Evolutionary conservation across 2,329 filamentous ascomycete genomes (phyloP).

Genomic region (Paracorniculantispora psalliotae): DNA sequence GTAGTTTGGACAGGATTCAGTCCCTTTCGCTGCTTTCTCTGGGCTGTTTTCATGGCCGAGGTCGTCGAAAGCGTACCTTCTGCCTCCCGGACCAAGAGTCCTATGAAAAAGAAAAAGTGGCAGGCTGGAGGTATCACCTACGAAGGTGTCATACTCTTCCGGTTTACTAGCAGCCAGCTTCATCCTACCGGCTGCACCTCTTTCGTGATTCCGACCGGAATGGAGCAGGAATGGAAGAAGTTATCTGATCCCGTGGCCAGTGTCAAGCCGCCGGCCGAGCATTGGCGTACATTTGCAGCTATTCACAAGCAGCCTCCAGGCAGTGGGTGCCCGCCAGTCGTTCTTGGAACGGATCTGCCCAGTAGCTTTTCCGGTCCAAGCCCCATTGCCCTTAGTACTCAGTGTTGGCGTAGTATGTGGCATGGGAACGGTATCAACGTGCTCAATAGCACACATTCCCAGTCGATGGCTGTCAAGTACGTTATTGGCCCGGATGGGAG

Average conservation of each 20-base stretch:
- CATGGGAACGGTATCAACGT: not conserved
- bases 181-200: not conserved
- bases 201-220: not conserved
- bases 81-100: not conserved
- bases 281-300: not conserved
- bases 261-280: not conserved
- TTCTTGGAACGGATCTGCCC: not conserved
- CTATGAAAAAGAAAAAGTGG: not conserved
- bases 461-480: not conserved
- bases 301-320: not conserved
- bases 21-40: not conserved
- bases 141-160: not conserved
- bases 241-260: not conserved
- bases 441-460: not conserved
- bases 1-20: not conserved
- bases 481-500: not conserved
- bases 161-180: not conserved
- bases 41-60: not conserved
- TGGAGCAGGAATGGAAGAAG: not conserved
- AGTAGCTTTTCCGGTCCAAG: no score
- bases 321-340: not conserved
- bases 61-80: not conserved
- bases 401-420: not conserved
- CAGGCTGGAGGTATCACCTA: not conserved
- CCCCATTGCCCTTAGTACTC: not conserved